Base-by-base conservation (phyloP, 768 basidiomycete species). In the Hypholoma sublateritium region DNA sequence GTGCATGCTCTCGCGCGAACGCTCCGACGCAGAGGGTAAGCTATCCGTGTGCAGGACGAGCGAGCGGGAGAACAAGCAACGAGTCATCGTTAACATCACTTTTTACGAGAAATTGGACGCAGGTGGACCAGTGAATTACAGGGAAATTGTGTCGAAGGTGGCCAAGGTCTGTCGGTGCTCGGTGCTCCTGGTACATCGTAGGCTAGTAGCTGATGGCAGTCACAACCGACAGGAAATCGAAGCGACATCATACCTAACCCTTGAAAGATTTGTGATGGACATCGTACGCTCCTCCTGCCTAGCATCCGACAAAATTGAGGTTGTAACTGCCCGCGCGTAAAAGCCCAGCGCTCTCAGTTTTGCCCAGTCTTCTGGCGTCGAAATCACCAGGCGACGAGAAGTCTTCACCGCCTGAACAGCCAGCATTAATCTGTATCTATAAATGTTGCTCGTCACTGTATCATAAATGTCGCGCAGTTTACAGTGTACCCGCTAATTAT, bases 311-410 rank as follows among this genome's bases (percentile, higher is more conserved):
- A 57, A 54, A 4, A 64, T 83, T 0, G 65, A 72, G 14, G 61
- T 69, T 2, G 74, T 87, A 2, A 81, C 80, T 2, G 80, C 84
- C 3, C 73, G 80, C 0, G 77, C 86, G 19, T 80, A 83, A 56
- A 93, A 91, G 61, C 89, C 89, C 0, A 85, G 83, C 53, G 90
- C 90, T 0, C 69, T 91, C 21, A 83, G 84, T 24, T 88, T 84
- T 65, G 88, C 86, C 3, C 71, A 77, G n/a, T 78, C 79, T 1
- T 85, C 89, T 0, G 82, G 80, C 8, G 84, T 91, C 16, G 74
- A 82, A 59, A 82, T 90, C 39, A 84, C 81, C 0, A 77, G 86
- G 34, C 58, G 51, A 34, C 62, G 67, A 56, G 48, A 62, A 55
- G 57, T 65, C 55, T 73, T 76, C 42, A 17, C 9, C 13, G 24